Evolutionary conservation across 805 yeast genomes (phyloP).

Genomic region (Monosporozyma solicola): DNA sequence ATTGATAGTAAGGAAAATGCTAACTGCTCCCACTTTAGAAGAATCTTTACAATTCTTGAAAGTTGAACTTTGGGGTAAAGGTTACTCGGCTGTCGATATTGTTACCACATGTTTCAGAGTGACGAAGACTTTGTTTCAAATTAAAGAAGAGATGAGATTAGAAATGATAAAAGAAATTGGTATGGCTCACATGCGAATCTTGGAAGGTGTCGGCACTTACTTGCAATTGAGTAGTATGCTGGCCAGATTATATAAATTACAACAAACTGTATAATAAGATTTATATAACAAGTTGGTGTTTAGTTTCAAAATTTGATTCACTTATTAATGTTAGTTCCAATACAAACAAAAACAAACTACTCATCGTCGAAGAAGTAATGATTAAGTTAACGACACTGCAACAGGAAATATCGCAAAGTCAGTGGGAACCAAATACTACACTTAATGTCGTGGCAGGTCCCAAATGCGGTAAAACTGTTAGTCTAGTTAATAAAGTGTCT

Average conservation of each 20-base stretch:
- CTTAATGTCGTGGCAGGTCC: conserved; percentile 59
- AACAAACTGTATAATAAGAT: neutral
- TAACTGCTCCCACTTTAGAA: conserved; percentile 51
- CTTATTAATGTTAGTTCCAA: neutral
- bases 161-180: conserved; percentile 84
- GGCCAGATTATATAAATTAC: conserved; percentile 39
- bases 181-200: conserved; percentile 78
- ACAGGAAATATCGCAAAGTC: conserved; percentile 35
- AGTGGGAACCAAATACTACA: conserved; percentile 31
- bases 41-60: conserved; percentile 51
- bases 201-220: conserved; percentile 88
- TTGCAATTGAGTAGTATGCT: conserved; percentile 79
- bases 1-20: conserved; percentile 62
- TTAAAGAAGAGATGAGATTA: conserved; percentile 60
- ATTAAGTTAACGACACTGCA: conserved; percentile 38
- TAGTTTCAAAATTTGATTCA: neutral
- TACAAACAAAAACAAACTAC: neutral
- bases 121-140: conserved; percentile 60
- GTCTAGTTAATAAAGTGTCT: conserved; percentile 44
- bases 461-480: conserved; percentile 64
- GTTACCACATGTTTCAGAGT: conserved; percentile 87
- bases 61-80: conserved; percentile 72
- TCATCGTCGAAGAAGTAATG: neutral
- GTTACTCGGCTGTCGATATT: conserved; percentile 89
- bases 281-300: neutral